Conservation (phyloP, 306 rosid species). For the Pachyrhizus erosus region DNA sequence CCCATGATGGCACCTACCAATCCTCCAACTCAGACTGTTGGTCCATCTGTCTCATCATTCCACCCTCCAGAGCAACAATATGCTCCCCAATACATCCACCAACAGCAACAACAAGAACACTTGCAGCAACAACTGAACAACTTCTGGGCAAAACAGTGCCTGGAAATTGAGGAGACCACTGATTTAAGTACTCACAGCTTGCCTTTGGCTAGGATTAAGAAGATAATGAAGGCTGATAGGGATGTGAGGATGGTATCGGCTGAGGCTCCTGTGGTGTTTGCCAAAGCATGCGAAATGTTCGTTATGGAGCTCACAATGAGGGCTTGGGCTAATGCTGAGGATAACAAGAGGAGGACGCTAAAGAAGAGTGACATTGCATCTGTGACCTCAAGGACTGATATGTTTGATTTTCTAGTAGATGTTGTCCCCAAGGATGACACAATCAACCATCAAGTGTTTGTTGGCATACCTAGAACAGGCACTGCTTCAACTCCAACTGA, state of each 20-base stretch:
- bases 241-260: constrained; percentile 70
- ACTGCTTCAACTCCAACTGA: not conserved
- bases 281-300: constrained; percentile 81
- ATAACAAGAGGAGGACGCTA: constrained; percentile 62
- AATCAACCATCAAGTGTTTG: no score
- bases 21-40: constrained; percentile 44
- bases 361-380: constrained; percentile 69
- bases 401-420: constrained; percentile 69
- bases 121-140: constrained; percentile 41
- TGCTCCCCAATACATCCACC: constrained; percentile 38
- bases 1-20: constrained; percentile 41
- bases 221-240: no score
- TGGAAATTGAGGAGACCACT: constrained; percentile 34
- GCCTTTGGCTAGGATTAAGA: constrained; percentile 74
- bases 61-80: no score
- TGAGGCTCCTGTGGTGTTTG: constrained; percentile 62
- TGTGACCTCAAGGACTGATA: constrained; percentile 60
- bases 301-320: constrained; percentile 68
- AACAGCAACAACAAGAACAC: constrained; percentile 51
- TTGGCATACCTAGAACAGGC: no score
- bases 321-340: constrained; percentile 65
- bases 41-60: constrained; percentile 43
- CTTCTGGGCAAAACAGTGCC: constrained; percentile 46
- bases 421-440: no score
- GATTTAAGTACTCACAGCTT: constrained; percentile 56